Percentiles rank a stretch among this genome's conserved stretches.
Conservation (phyloP, 345 rosid species). For the Boechera retrofracta region DNA sequence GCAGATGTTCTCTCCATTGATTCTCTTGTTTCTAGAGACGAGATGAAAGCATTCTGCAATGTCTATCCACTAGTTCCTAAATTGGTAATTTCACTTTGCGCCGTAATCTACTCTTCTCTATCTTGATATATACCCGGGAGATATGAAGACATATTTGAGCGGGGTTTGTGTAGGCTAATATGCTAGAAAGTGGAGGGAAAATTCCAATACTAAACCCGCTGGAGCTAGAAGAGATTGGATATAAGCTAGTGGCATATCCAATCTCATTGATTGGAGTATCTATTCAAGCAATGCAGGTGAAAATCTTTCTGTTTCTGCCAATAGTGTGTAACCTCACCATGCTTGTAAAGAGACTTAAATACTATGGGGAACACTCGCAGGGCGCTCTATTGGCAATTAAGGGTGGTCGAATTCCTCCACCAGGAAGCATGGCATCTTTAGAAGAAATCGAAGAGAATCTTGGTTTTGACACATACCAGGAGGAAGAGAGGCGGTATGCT, state of each 20-base stretch:
- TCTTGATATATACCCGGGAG: not conserved
- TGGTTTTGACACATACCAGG: conserved; percentile 74
- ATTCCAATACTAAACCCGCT: conserved; percentile 70
- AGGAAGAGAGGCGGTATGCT: conserved; percentile 79
- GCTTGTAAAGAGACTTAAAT: conserved; percentile 26
- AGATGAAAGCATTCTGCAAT: conserved; percentile 92
- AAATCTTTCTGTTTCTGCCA: not conserved
- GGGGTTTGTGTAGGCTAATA: conserved; percentile 60
- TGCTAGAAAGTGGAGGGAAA: conserved; percentile 96
- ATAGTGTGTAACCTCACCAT: not conserved
- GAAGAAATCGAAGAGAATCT: conserved; percentile 77
- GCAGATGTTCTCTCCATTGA: conserved; percentile 88
- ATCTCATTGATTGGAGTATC: conserved; percentile 87
- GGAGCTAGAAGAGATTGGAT: conserved; percentile 86
- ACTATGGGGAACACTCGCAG: conserved; percentile 48
- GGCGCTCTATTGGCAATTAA: conserved; percentile 76
- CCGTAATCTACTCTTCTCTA: not conserved
- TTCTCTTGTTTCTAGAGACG: conserved; percentile 81
- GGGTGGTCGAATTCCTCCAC: conserved; percentile 90
- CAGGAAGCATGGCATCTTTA: conserved; percentile 89
- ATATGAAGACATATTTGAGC: conserved; percentile 30
- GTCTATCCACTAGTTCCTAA: conserved; percentile 79
- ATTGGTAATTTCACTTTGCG: conserved; percentile 55
- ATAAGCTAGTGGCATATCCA: conserved; percentile 84
- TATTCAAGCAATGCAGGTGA: conserved; percentile 92